Evolutionary conservation across 768 basidiomycete species (phyloP), one percentile per base, ranked within the genome.

Genomic region (Mycena rebaudengoi): DNA sequence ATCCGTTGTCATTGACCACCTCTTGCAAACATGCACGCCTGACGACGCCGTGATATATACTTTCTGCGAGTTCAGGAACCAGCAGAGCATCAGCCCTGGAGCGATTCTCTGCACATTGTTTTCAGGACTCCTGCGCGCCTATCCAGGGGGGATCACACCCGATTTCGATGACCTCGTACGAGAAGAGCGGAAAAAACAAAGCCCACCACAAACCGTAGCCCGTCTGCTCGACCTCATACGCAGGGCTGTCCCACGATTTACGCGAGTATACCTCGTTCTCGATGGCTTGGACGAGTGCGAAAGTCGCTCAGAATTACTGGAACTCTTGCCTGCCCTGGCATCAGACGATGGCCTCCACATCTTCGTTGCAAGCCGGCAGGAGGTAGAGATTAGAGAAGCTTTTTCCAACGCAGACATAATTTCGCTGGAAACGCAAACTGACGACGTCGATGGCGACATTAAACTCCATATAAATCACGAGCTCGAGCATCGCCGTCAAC

Each of bases 251-350:
- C 39, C 12, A 21, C 6, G 39, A 41, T 54, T 54, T 21, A 1
- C 0, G 5, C 39, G 39, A 40, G 16, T 30, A 1, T 12, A 26
- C 11, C 2, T 54, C 16, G 28, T 54, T 26, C 25, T 54, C 3
- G 52, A 54, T 41, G 52, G 52, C 3, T 13, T 54, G 39, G 52
- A 54, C 39, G 52, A 54, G 28, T 54, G 52, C 40, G 52, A 41
- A 1, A 14, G 23, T 3, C 39, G 52, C 16, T 3, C 2, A 5
- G 5, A 5, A 16, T 43, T 54, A 13, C 4, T 54, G 26, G 23
- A 54, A 7, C 11, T 41, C 2, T 37, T 41, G 39, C 52, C 16
- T 29, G 16, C 39, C 16, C 10, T 54, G 39, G 52, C 16, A 21
- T 1, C 3, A 13, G 39, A 41, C 7, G 28, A 54, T 2, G 18